phyloP scores from a whole-genome alignment of 1,139 yeast species.

The Protomyces macrosporus region DNA sequence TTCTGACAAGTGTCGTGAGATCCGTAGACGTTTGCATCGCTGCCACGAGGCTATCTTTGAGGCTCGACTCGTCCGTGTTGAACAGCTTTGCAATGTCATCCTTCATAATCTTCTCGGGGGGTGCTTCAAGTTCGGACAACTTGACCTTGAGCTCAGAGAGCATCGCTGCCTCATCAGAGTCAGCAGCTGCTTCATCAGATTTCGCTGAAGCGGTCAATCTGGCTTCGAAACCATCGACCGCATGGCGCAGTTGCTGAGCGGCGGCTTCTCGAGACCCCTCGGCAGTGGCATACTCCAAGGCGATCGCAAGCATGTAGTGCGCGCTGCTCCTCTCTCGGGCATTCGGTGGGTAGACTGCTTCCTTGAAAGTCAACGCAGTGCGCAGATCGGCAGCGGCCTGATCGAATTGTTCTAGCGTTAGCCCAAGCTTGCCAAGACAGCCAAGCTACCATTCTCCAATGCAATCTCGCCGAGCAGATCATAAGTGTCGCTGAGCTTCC shows the following conservation, averaged over 20 bases:
- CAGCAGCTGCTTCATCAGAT: slow-evolving; percentile 47
- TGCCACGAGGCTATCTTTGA: slow-evolving; percentile 38
- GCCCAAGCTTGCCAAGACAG: slow-evolving; percentile 36
- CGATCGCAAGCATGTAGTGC: slow-evolving; percentile 74
- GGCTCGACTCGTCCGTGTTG: slow-evolving; percentile 34
- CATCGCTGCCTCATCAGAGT: slow-evolving; percentile 42
- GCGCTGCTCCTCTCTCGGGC: slow-evolving; percentile 66
- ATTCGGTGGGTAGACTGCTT: slow-evolving; percentile 47
- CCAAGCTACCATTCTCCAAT: slow-evolving; percentile 50
- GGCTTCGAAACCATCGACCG: slow-evolving; percentile 56
- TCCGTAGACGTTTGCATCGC: slow-evolving; percentile 37
- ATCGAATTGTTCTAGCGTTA: slow-evolving; percentile 52
- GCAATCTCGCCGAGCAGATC: slow-evolving; percentile 86
- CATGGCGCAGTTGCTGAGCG: slow-evolving; percentile 53
- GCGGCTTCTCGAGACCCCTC: slow-evolving; percentile 50
- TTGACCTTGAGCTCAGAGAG: slow-evolving; percentile 17
- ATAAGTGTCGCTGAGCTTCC: slow-evolving; percentile 66
- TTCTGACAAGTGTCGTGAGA: slow-evolving; percentile 31
- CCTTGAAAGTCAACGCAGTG: slow-evolving; percentile 53
- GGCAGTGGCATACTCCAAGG: slow-evolving; percentile 63
- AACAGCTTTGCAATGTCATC: slow-evolving; percentile 29
- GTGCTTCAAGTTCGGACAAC: slow-evolving; percentile 23
- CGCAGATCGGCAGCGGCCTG: slow-evolving; percentile 69
- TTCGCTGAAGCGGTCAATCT: slow-evolving; percentile 41
- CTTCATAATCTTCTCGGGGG: slow-evolving; percentile 26